Base-by-base conservation (phyloP, 148 eudicot species). In the Vaccinium corymbosum region DNA sequence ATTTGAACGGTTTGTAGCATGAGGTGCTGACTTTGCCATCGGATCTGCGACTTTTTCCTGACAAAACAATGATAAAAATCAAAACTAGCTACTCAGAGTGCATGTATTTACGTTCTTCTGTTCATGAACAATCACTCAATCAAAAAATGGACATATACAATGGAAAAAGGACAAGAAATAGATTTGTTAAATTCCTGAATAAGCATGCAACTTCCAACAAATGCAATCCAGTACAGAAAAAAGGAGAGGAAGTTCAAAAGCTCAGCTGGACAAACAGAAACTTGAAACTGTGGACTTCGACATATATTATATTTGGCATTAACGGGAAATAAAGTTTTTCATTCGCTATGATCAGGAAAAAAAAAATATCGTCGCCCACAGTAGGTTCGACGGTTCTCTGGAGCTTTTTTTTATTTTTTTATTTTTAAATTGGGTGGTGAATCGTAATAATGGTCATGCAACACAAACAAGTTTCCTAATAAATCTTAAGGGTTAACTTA, bases 21-120 rank as follows among this genome's bases (percentile, higher is more conserved):
- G 94, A 68, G 94, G 84, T 9, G 89, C 87, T 71, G 93, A 83
- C 89, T 95, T 95, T 76, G 94, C 88, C 83, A 89, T 80, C 68
- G 94, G 89, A 57, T 95, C 98, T 74, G 91, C 82, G 49, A 87
- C 91, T 87, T 94, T 95, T 84, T 95, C 98, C 98, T 95, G 88
- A 70, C 38, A 14, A 76, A 46, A 48, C 53, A 35, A 87, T 57
- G 68, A 53, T 8, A 38, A 15, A 50, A 81, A 68, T 66, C 22
- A 81, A 68, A 66, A 66, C 16, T 27, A 50, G 27, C 83, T 68
- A 32, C 61, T 15, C 51, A n/a, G 83, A 81, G 27, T 81, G 53
- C 27, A 49, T 49, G 16, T 49, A 8, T 64, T 7, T 8, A 50
- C 14, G 25, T 66, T 46, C 22, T 49, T 2, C 12, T 15, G 22